Evolutionary conservation across 2,329 filamentous ascomycete species (phyloP), one percentile per base, ranked within the genome.

Genomic region (Trichoderma polysporum): DNA sequence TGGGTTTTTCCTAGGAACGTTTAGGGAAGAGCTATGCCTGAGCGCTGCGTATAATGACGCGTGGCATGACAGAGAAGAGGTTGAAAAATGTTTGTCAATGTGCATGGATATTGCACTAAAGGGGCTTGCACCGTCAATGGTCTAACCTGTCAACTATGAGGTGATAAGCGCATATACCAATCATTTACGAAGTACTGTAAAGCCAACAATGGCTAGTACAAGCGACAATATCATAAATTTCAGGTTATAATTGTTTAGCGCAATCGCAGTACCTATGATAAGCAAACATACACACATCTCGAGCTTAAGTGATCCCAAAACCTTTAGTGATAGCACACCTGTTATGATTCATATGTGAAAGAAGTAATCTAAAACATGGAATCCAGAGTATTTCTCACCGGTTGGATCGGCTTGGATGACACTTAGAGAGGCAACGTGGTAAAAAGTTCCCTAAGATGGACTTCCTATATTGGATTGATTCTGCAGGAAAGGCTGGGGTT

Each of bases 1-100:
- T 15, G 78, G 72, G 0, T n/a, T 82, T n/a, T 83, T 80, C 41
- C 67, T 82, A 19, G 79, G 77, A 0, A 81, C 77, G 0, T 82
- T 76, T 62, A 71, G 73, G 4, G 78, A 76, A 0, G 67, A 70
- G 37, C n/a, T 82, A 50, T 75, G 71, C 0, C 67, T 82, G 22
- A 82, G 79, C 57, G 76, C 73, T 9, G 79, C 76, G 5, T 83
- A 78, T 29, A 82, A 83, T 64, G 77, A 82, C 64, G 79, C 79
- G 0, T 82, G 79, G 79, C 79, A 82, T 67, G 71, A 71, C 0
- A 61, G 67, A 9, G 39, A 33, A 1, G 72, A 73, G 4, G 68
- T 39, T 13, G 35, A 39, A 17, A 39, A 39, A 13, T 39, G 5
- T 6, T 15, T 39, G 2, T 12, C 15, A 15, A 39, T 39, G 12